Evolutionary conservation across 2,329 filamentous ascomycete species (phyloP).

Genomic region (Hawksworthiomyces lignivorus): DNA sequence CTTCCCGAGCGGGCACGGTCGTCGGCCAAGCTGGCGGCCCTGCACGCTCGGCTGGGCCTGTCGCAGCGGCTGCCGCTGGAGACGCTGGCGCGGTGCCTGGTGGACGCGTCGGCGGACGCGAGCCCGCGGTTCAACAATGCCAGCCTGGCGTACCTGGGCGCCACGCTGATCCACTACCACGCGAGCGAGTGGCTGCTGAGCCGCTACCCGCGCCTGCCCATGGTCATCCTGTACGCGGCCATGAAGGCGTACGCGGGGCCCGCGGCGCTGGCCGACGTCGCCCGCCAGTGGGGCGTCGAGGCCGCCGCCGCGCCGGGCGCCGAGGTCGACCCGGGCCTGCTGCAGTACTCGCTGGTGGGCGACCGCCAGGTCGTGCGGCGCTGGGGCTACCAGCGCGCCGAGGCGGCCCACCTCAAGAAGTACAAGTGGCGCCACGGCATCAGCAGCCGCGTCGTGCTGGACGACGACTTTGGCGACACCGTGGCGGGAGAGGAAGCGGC

Average conservation of each 20-base stretch:
- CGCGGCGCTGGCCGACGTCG: constrained; percentile 64
- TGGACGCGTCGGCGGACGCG: constrained; percentile 77
- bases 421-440: constrained; percentile 59
- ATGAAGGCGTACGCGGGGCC: constrained; percentile 78
- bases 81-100: constrained; percentile 76
- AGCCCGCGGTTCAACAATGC: constrained; percentile 81
- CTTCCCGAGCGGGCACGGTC: constrained; percentile 55
- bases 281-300: constrained; percentile 87
- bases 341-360: constrained; percentile 63
- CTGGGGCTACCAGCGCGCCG: constrained; percentile 46
- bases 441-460: constrained; percentile 70
- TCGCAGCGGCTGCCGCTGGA: constrained; percentile 74
- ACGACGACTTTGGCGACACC: constrained; percentile 77
- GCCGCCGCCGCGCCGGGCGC: constrained; percentile 75
- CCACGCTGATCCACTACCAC: constrained; percentile 80
- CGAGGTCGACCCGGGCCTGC: constrained; percentile 83
- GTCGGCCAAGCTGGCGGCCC: constrained; percentile 85
- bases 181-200: constrained; percentile 80
- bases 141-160: constrained; percentile 72
- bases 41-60: constrained; percentile 82
- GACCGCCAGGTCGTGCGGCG: constrained; percentile 37
- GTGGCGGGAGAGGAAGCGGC: constrained; percentile 15
- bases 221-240: constrained; percentile 77
- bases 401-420: constrained; percentile 36
- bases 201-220: constrained; percentile 84